Base-by-base conservation (phyloP, 352 stramenopile genomes). In the Globisporangium mamillatum region DNA sequence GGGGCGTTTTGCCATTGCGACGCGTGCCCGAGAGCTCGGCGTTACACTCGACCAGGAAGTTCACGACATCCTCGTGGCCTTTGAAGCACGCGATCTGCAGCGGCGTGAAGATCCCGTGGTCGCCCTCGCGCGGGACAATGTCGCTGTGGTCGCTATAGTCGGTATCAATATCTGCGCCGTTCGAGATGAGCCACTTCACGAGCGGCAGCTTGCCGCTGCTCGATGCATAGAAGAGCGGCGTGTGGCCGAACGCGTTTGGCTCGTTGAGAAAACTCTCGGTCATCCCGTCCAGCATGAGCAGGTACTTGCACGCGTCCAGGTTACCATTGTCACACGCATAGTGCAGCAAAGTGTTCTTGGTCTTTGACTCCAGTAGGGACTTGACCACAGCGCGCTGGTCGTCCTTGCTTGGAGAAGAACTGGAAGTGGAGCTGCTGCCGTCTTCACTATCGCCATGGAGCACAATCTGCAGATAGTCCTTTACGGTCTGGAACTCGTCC, bases 141-240 rank as follows among this genome's bases (percentile, higher is more conserved):
- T 87, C 77, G 1, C 70, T 66, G 6, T 76, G 79, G 59, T 89
- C 79, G 54, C 82, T 93, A 66, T 92, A 93, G 70, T 95, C 87
- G 12, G 75, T 89, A 65, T 95, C 87, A 34, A 95, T 92, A 58
- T 94, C 87, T 0, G 87, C 84, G 34, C 87, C 85, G 34, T 93
- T 93, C 3, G 87, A 95, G 57, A 95, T 80, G 54, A 95, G 71
- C 87, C 87, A 93, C 62, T 95, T 95, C 63, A 95, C 82, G 4
- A 95, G 68, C n/a, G 85, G 67, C 1, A 93, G 62, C 1, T 88
- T 79, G 14, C 87, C 87, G 22, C 81, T 92, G 52, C 84, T 92
- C 6, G 85, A 77, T 1, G 85, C 87, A 62, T 94, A 94, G 60
- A 92, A 94, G 16, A 94, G 62, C 16, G 87, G 83, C 8, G 87